These are phyloP conservation scores for Paramarasmius palmivorus DNA, from an alignment of 1,284 basidiomycete genomes.

Conservation along the genomic window DNA sequence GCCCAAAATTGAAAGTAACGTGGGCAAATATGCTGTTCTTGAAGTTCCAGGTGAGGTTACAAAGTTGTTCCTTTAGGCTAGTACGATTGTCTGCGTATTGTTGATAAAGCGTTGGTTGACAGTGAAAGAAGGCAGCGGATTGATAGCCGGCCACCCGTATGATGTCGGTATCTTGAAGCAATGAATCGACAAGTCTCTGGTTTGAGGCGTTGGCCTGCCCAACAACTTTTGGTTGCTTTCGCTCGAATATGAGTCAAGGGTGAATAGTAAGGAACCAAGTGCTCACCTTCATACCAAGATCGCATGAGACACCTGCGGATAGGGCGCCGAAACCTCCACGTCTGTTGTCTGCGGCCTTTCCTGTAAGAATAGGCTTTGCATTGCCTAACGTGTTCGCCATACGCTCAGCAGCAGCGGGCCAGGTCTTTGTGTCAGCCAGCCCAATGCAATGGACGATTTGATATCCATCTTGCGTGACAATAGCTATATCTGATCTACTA, in stretches of 20 bases:
- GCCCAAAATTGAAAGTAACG: conserved; percentile 8
- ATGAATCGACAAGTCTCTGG: too few relatives aligned
- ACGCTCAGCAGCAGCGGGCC: too few relatives aligned
- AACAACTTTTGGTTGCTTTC: neutral
- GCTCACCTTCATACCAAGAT: conserved; percentile 11
- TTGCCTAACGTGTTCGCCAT: too few relatives aligned
- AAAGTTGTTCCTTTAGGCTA: too few relatives aligned
- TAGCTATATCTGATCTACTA: too few relatives aligned
- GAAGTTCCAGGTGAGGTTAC: neutral
- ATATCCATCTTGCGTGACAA: too few relatives aligned
- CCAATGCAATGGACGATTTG: too few relatives aligned
- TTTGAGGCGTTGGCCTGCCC: too few relatives aligned
- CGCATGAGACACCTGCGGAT: conserved; percentile 7
- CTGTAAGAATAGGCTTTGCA: neutral
- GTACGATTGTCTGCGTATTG: neutral
- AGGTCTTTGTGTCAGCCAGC: too few relatives aligned
- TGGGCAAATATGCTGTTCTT: conserved; percentile 4
- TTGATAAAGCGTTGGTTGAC: neutral
- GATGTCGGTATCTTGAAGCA: too few relatives aligned
- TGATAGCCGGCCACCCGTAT: too few relatives aligned
- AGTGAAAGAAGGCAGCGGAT: neutral
- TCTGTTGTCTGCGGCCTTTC: neutral
- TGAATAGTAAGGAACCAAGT: too few relatives aligned
- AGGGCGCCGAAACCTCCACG: conserved; percentile 7
- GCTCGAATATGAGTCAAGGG: neutral